Evolutionary conservation across 371 early-diverging fungal species (phyloP), one percentile per base, ranked within the genome.

Genomic region (Mortierella sp.): DNA sequence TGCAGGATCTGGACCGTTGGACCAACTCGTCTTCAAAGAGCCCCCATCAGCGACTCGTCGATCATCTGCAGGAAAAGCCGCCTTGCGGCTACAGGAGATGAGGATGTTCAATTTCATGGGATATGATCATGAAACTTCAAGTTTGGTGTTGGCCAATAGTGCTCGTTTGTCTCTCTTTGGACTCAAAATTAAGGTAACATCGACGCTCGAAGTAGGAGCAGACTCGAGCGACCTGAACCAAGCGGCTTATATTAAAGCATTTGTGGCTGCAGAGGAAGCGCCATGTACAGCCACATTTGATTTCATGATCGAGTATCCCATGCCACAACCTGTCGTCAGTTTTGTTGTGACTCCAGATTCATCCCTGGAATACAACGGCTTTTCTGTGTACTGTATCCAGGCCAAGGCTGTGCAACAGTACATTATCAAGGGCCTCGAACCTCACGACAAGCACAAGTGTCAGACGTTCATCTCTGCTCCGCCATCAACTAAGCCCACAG

Each of bases 301-400:
- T 54, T 85, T 83, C 61, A 77, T 85, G 75, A 75, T 85, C 22
- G 85, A 85, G 70, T 82, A 74, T 45, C 85, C 85, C 0, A 82
- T 83, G 70, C 74, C 76, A 10, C 84, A 84, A 57, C 74, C 72
- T 19, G 65, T 84, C 15, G 74, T 81, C 53, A 84, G 80, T 61
- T 84, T 84, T 70, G 81, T 83, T 28, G 64, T 83, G 19, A 71
- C 80, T 43, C 75, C 84, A 0, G 84, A 83, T n/a, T 64, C 74
- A 15, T 75, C 74, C 17, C 28, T 64, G 61, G 81, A 78, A 40
- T 70, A 73, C 68, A 71, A 83, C 26, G 84, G 84, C 5, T 72
- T 84, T 49, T 83, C 81, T 1, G 74, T 83, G n/a, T 84, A 83
- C 54, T 84, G 84, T 49, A 83, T 83, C 40, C 84, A 84, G 47